These are phyloP conservation scores for Olyra latifolia DNA, from an alignment of 176 grass and related monocot species.

Conservation along the genomic window DNA sequence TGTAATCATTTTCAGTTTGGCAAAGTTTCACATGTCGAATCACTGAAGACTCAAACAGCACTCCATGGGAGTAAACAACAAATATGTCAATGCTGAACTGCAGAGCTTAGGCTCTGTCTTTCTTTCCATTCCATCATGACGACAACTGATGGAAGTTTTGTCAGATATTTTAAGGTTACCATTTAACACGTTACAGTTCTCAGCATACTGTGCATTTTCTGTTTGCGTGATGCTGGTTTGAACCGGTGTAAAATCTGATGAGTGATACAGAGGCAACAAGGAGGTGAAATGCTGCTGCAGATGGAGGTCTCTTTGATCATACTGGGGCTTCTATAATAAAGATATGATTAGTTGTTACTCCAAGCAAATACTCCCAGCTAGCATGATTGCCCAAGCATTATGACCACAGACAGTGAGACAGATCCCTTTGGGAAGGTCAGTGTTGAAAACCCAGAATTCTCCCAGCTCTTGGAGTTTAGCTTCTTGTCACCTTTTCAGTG, in stretches of 20 bases:
- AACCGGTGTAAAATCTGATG: background rate
- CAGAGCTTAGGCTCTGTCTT: conserved; percentile 14
- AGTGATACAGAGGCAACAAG: conserved; percentile 32
- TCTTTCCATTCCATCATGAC: conserved; percentile 21
- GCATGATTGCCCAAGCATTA: conserved; percentile 16
- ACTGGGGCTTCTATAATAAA: background rate
- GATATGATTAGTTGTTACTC: background rate
- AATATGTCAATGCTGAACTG: background rate
- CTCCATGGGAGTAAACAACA: conserved; percentile 3
- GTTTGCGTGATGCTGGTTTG: background rate
- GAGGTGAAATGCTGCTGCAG: background rate
- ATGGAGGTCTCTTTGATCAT: background rate
- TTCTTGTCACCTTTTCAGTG: conserved; percentile 43
- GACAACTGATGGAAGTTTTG: background rate
- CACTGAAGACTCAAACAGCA: background rate
- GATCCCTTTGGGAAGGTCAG: conserved; percentile 34
- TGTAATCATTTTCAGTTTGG: background rate
- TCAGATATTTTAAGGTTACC: background rate
- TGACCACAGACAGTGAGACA: conserved; percentile 16
- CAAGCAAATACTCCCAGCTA: background rate
- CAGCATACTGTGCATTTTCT: background rate
- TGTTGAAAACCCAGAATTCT: conserved; percentile 13
- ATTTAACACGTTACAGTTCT: background rate
- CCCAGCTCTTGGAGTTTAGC: conserved; percentile 43
- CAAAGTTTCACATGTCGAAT: background rate